A percentile compares a stretch with the other conserved stretches of the same genome.
phyloP scores from a whole-genome alignment of 1,284 basidiomycete species.

The Leccinum griseonigrum region DNA sequence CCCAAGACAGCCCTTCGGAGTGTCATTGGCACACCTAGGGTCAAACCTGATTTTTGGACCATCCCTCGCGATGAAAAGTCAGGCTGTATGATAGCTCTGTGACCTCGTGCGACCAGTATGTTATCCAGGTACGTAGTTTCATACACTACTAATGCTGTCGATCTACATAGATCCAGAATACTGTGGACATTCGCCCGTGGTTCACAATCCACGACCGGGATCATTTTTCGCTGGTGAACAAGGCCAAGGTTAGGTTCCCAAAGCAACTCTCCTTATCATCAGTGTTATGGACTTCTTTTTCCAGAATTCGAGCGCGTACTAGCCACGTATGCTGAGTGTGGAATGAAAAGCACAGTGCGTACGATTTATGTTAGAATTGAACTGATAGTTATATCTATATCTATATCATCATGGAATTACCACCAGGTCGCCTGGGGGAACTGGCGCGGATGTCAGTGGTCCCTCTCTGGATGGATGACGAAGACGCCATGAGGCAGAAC shows the following conservation, averaged over 20 bases:
- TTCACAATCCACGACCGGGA: conserved; percentile 96
- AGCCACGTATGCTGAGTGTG: conserved; percentile 85
- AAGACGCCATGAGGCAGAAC: conserved; percentile 56
- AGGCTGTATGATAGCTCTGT: conserved; percentile 88
- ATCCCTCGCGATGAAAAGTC: conserved; percentile 71
- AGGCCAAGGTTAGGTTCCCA: conserved; percentile 62
- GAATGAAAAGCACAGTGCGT: conserved; percentile 47
- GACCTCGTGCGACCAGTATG: conserved; percentile 84
- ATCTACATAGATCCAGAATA: conserved; percentile 66
- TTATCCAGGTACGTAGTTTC: conserved; percentile 4
- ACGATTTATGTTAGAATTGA: background rate
- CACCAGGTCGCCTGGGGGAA: conserved; percentile 8
- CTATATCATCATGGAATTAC: background rate
- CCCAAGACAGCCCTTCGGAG: conserved; percentile 71
- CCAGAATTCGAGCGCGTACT: conserved; percentile 83
- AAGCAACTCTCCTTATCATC: conserved; percentile 71
- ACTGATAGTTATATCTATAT: background rate
- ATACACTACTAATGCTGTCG: background rate
- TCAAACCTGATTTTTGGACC: conserved; percentile 82
- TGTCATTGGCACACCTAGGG: conserved; percentile 83
- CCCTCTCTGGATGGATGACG: conserved; percentile 46
- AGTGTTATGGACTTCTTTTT: conserved; percentile 97
- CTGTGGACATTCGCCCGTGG: conserved; percentile 88
- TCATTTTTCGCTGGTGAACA: conserved; percentile 72
- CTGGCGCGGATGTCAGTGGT: conserved; percentile 39